Evolutionary conservation across 2,329 filamentous ascomycete genomes (phyloP).

Genomic region (Diaporthe australafricana): DNA sequence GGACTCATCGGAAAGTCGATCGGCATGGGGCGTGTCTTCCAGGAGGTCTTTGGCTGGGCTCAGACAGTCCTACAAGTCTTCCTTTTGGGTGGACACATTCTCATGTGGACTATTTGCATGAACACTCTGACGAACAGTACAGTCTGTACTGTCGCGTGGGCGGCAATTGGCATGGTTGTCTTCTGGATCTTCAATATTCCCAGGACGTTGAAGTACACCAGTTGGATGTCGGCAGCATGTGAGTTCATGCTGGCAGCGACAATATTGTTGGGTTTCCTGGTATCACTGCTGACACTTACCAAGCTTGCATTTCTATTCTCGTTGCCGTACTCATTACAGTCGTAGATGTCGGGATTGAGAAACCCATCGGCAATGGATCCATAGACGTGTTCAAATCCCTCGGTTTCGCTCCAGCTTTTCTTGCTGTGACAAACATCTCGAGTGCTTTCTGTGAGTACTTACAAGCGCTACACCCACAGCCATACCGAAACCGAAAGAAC

Average conservation of each 20-base stretch:
- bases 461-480: not conserved
- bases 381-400: slow-evolving; percentile 51
- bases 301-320: slow-evolving; percentile 61
- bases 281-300: not conserved
- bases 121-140: slow-evolving; percentile 67
- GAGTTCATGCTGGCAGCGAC: slow-evolving; percentile 40
- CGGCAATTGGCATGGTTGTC: slow-evolving; percentile 66
- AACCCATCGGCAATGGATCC: slow-evolving; percentile 48
- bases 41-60: slow-evolving; percentile 60
- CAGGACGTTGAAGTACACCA: slow-evolving; percentile 71
- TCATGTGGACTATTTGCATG: slow-evolving; percentile 35
- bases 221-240: slow-evolving; percentile 69
- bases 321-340: slow-evolving; percentile 73
- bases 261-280: not conserved
- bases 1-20: slow-evolving; percentile 51
- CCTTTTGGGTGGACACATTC: slow-evolving; percentile 69
- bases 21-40: slow-evolving; percentile 56
- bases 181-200: slow-evolving; percentile 71
- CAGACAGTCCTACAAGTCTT: slow-evolving; percentile 67
- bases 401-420: slow-evolving; percentile 63
- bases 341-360: slow-evolving; percentile 66
- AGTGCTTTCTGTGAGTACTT: slow-evolving; percentile 68
- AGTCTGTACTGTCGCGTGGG: slow-evolving; percentile 73
- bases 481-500: too few relatives aligned
- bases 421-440: slow-evolving; percentile 72